Conservation (phyloP, 306 rosid species). For the Calophaca sinica region DNA sequence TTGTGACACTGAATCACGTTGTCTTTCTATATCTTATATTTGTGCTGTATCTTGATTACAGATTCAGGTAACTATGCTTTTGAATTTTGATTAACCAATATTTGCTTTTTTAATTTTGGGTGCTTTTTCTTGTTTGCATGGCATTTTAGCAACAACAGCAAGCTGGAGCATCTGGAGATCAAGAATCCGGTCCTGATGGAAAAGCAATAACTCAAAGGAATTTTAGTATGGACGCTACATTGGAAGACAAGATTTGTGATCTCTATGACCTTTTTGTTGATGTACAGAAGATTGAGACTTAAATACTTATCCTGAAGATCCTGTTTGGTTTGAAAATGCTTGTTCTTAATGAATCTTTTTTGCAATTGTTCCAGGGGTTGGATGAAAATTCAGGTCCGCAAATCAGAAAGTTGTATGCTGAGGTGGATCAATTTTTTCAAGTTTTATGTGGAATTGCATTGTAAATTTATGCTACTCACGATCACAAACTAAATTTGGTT, state of each 20-base stretch:
- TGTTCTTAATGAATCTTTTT: slow-evolving; percentile 44
- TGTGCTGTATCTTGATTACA: slow-evolving; percentile 18
- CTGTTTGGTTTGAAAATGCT: slow-evolving; percentile 30
- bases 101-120: slow-evolving; percentile 37
- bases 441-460: background rate
- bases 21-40: slow-evolving; percentile 29
- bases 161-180: slow-evolving; percentile 69
- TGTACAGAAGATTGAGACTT: slow-evolving; percentile 58
- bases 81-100: background rate
- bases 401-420: slow-evolving; percentile 80
- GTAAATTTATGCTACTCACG: slow-evolving; percentile 14
- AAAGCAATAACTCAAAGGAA: slow-evolving; percentile 62
- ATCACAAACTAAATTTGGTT: slow-evolving; percentile 10
- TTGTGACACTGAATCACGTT: too few species aligned
- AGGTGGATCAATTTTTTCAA: slow-evolving; percentile 60
- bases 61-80: slow-evolving; percentile 19
- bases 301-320: slow-evolving; percentile 29
- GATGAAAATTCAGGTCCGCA: slow-evolving; percentile 90
- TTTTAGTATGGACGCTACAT: slow-evolving; percentile 72
- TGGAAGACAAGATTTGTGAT: slow-evolving; percentile 98
- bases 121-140: slow-evolving; percentile 48
- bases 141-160: slow-evolving; percentile 67
- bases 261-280: slow-evolving; percentile 97
- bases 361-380: slow-evolving; percentile 76
- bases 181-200: slow-evolving; percentile 69